These are phyloP conservation scores for Trichoderma pleuroti DNA, from an alignment of 2,329 filamentous ascomycete species.

Conservation along the genomic window DNA sequence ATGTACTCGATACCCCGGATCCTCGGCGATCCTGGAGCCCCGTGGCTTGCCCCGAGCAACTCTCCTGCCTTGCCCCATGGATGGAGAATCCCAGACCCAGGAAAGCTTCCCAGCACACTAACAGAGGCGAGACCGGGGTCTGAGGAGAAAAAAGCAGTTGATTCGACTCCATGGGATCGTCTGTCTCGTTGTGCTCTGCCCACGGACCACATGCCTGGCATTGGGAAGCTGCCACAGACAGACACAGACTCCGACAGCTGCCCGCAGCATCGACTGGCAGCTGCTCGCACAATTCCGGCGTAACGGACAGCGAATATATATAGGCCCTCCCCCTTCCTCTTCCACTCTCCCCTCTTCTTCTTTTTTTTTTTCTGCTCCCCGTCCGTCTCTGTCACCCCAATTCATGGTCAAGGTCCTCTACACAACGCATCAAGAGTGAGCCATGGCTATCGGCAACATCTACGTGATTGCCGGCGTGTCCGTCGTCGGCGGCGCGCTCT, in stretches of 20 bases:
- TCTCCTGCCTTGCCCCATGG: background rate
- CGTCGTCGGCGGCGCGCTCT: slow-evolving; percentile 42
- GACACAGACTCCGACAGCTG: background rate
- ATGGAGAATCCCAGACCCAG: background rate
- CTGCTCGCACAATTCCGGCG: slow-evolving; percentile 6
- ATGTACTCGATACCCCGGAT: slow-evolving; percentile 7
- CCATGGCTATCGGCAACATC: slow-evolving; percentile 33
- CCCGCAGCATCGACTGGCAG: slow-evolving; percentile 1
- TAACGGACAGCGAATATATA: background rate
- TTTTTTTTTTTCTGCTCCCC: too few relatives aligned
- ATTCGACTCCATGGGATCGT: background rate
- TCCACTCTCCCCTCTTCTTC: background rate
- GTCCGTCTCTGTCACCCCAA: background rate
- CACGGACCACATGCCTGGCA: background rate
- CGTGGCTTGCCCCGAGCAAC: slow-evolving; percentile 2
- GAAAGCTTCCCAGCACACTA: background rate
- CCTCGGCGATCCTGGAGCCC: slow-evolving; percentile 8
- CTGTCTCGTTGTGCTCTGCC: background rate
- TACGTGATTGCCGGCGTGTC: slow-evolving; percentile 36
- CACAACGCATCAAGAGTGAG: slow-evolving; percentile 1
- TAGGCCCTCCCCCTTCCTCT: background rate
- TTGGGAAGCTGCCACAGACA: background rate
- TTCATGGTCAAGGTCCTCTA: slow-evolving; percentile 2
- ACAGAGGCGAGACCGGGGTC: background rate
- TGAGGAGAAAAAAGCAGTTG: background rate